These are phyloP conservation scores for Diplotaxis tenuifolia DNA, from an alignment of 345 rosid species.

Conservation along the genomic window DNA sequence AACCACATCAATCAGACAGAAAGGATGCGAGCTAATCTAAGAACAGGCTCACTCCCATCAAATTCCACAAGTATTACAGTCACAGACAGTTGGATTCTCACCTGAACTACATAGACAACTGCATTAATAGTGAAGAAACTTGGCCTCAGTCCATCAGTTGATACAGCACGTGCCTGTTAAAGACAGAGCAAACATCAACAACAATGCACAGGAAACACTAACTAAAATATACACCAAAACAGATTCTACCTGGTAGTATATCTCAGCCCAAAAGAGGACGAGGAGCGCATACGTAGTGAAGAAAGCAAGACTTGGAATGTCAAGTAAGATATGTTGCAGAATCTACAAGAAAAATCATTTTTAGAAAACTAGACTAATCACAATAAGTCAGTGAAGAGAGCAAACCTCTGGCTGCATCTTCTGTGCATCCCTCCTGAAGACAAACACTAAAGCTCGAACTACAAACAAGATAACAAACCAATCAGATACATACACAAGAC, in stretches of 20 bases:
- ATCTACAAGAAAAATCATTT: too few relatives aligned
- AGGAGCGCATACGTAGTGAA: slow-evolving; percentile 77
- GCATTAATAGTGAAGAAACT: slow-evolving; percentile 81
- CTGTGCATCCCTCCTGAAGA: slow-evolving; percentile 62
- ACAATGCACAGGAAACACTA: not conserved
- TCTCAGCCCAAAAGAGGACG: slow-evolving; percentile 86
- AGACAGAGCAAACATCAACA: slow-evolving; percentile 1
- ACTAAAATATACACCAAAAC: not conserved
- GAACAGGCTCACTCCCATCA: not conserved
- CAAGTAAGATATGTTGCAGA: slow-evolving; percentile 67
- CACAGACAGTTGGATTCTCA: slow-evolving; percentile 34
- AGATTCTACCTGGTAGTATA: slow-evolving; percentile 64
- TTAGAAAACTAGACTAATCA: too few relatives aligned
- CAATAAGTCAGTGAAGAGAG: not conserved
- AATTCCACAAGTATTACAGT: not conserved
- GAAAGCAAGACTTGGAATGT: slow-evolving; percentile 71
- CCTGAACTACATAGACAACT: slow-evolving; percentile 74
- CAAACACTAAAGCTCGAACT: slow-evolving; percentile 74
- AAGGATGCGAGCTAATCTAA: not conserved
- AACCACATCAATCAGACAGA: not conserved
- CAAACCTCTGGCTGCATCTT: slow-evolving; percentile 60
- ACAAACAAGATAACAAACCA: slow-evolving; percentile 17
- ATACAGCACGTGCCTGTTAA: slow-evolving; percentile 76
- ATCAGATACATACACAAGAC: not conserved
- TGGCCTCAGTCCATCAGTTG: slow-evolving; percentile 82